Base-by-base conservation (phyloP, 495 filamentous ascomycete genomes). In the Neurospora sp. region DNA sequence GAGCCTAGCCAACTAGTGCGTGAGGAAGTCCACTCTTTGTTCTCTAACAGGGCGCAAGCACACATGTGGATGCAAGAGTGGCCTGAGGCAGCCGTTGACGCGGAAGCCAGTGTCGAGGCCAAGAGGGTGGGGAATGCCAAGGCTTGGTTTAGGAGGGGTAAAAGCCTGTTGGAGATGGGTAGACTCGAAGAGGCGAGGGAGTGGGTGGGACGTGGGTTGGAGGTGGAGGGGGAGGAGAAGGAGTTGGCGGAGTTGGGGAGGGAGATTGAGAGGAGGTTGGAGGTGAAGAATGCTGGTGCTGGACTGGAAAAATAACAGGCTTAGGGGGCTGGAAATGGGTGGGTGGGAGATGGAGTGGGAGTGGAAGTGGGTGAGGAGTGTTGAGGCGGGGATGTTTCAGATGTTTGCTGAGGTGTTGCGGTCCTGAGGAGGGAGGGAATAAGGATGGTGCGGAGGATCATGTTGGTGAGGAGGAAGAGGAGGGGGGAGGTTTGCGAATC, bases 151-250 rank as follows among this genome's bases (percentile, higher is more conserved):
- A 84, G 95, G 69, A 84, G 92, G 74, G 94, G 91, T 10, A 90
- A 88, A 84, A 94, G 91, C 81, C 84, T 97, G 79, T 81, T 90
- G 71, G 96, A 99, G 90, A 98, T 98, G 96, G 91, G 92, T 10
- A 81, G 94, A 79, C 84, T 91, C 80, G 89, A 92, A 74, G 96
- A 99, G 88, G 93, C 93, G 8, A 85, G 84, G 80, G 87, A 87
- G 71, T 94, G 92, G 86, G 84, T 97, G 48, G 84, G 83, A 54
- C 84, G 87, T 78, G 94, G 88, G 15, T 77, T 97, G 74, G 95
- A 97, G 86, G 88, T 96, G 82, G 94, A 96, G 83, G 93, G 91
- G 24, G 88, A 89, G 75, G 91, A 89, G 78, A 84, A 84, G 40
- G 94, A 97, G 84, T 80, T 97, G 82, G 78, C 87, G 73, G 83